Evolutionary conservation across 176 grass and related monocot genomes (phyloP).

Genomic region (Musa acuminata): DNA sequence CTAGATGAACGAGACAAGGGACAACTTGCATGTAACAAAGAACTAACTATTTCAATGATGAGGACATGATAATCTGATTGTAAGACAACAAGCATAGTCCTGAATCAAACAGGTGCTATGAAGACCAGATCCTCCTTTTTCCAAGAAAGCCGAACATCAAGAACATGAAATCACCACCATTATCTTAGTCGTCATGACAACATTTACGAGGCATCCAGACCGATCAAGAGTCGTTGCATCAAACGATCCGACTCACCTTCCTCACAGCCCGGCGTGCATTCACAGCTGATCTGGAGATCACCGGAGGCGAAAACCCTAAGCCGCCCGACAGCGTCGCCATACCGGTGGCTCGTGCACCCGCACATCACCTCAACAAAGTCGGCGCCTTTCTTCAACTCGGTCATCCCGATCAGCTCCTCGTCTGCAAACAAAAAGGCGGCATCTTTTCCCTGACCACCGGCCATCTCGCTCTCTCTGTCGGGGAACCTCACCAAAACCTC

Average conservation of each 20-base stretch:
- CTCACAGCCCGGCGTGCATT: constrained; percentile 76
- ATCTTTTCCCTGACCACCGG: constrained; percentile 13
- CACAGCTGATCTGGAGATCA: constrained; percentile 77
- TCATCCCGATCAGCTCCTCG: constrained; percentile 75
- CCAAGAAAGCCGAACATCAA: background rate
- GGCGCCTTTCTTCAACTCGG: constrained; percentile 43
- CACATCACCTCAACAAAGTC: constrained; percentile 77
- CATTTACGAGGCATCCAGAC: background rate
- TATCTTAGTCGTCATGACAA: background rate
- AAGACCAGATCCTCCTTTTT: background rate
- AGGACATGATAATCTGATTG: background rate
- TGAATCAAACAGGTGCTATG: constrained; percentile 17
- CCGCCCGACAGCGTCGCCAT: constrained; percentile 82
- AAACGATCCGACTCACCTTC: constrained; percentile 49
- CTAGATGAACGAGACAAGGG: background rate
- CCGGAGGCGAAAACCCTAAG: constrained; percentile 75
- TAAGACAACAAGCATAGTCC: background rate
- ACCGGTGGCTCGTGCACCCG: constrained; percentile 96
- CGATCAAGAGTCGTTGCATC: background rate
- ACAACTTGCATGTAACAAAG: constrained; percentile 47
- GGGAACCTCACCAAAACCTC: constrained; percentile 32
- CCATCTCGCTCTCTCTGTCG: constrained; percentile 32
- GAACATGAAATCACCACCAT: background rate
- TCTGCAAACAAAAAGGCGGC: constrained; percentile 53
- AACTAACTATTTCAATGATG: background rate